Conservation (phyloP, 306 rosid species). For the Pyrus pyrifolia region DNA sequence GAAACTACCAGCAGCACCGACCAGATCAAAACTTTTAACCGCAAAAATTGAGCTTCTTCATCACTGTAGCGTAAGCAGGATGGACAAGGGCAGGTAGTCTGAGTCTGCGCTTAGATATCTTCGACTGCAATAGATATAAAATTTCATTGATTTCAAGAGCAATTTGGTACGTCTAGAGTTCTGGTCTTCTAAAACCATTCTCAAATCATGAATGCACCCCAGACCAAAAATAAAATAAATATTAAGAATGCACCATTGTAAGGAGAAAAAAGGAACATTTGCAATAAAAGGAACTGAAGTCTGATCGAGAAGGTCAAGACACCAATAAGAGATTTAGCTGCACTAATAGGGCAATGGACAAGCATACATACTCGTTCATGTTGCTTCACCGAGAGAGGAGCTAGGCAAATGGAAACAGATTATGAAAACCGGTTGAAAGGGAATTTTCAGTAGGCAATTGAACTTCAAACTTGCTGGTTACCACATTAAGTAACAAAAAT, state of each 20-base stretch:
- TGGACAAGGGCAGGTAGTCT: conserved; percentile 66
- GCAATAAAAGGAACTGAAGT: not conserved
- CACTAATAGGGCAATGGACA: not conserved
- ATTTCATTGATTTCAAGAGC: not conserved
- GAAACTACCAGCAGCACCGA: conserved; percentile 13
- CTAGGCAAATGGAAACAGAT: not conserved
- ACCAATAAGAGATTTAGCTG: not conserved
- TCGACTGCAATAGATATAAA: conserved; percentile 64
- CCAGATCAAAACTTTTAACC: conserved; percentile 26
- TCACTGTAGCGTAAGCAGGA: conserved; percentile 74
- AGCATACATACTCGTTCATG: not conserved
- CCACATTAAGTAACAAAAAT: no score
- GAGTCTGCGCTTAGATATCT: conserved; percentile 78
- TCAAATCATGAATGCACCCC: not conserved
- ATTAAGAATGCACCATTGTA: not conserved
- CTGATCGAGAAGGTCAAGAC: not conserved
- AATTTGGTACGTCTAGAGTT: not conserved
- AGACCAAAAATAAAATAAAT: no score
- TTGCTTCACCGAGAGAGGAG: not conserved
- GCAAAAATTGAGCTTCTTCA: conserved; percentile 83
- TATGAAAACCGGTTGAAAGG: no score
- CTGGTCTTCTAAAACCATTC: not conserved
- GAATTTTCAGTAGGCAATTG: no score
- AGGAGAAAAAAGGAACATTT: not conserved
- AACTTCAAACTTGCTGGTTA: no score